A percentile compares a stretch with the other conserved stretches of the same genome.
These are phyloP conservation scores for Colletotrichum chrysophilum DNA, from an alignment of 2,329 filamentous ascomycete genomes.

Conservation along the genomic window DNA sequence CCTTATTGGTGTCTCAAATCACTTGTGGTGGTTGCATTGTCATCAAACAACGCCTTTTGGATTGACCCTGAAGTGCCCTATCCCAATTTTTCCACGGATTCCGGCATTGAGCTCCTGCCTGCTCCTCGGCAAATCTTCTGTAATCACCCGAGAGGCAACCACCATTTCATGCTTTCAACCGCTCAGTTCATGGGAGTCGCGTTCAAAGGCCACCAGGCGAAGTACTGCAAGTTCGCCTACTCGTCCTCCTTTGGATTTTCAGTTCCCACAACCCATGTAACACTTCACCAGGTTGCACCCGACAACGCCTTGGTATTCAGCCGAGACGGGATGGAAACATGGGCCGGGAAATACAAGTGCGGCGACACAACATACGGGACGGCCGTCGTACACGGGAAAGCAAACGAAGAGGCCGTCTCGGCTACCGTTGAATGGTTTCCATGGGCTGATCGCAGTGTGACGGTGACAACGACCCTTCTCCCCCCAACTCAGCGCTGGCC, in stretches of 20 bases:
- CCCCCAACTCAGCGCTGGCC: neutral
- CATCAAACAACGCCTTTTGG: neutral
- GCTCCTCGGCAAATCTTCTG: constrained; percentile 49
- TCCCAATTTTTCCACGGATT: constrained; percentile 25
- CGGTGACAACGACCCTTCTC: neutral
- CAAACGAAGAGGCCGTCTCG: neutral
- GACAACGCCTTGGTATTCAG: neutral
- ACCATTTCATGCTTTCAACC: constrained; percentile 46
- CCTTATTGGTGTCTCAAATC: constrained; percentile 53
- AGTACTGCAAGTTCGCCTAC: constrained; percentile 52
- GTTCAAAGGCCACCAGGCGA: constrained; percentile 43
- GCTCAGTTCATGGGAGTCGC: constrained; percentile 40
- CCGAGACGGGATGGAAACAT: neutral
- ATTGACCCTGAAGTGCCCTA: neutral
- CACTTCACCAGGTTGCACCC: neutral
- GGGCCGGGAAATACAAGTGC: neutral
- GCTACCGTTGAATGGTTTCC: neutral
- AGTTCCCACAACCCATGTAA: constrained; percentile 27
- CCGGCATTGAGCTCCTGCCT: neutral
- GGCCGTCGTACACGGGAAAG: neutral
- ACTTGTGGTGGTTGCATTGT: constrained; percentile 35
- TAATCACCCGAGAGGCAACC: constrained; percentile 33
- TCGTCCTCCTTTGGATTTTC: constrained; percentile 50
- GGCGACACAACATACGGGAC: neutral
- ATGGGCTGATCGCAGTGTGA: neutral